Evolutionary conservation across 2,329 filamentous ascomycete species (phyloP).

Genomic region (Trichophyton equinum): DNA sequence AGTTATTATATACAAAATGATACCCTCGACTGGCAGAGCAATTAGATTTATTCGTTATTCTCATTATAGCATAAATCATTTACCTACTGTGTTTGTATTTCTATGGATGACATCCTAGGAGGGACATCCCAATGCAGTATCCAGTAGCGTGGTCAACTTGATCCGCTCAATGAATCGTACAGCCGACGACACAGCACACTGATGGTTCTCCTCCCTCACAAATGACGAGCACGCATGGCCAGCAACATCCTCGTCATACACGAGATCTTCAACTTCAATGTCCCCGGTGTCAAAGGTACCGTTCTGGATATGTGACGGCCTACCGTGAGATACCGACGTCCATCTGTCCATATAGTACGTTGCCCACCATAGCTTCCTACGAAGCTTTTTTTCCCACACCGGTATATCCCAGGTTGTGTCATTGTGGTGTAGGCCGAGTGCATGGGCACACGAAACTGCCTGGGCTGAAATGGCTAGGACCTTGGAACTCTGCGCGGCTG

Average conservation of each 20-base stretch:
- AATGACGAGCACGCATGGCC: neutral
- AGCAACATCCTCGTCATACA: neutral
- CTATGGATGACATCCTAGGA: neutral
- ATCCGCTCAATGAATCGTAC: slow-evolving; percentile 1
- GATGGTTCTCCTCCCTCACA: neutral
- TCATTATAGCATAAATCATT: too few species aligned
- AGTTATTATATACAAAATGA: too few species aligned
- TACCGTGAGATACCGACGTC: slow-evolving; percentile 3
- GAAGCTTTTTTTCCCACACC: neutral
- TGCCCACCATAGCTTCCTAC: slow-evolving; percentile 5
- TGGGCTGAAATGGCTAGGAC: neutral
- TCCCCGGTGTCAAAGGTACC: neutral
- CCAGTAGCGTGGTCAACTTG: neutral
- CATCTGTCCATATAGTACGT: neutral
- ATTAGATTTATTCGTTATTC: too few species aligned
- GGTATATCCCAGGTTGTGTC: slow-evolving; percentile 1
- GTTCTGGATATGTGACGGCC: neutral
- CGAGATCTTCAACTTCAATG: slow-evolving; percentile 4
- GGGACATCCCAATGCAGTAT: neutral
- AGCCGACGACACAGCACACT: neutral
- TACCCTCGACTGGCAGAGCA: too few species aligned
- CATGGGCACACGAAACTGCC: slow-evolving; percentile 3
- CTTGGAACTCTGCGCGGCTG: neutral
- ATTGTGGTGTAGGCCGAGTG: slow-evolving; percentile 4
- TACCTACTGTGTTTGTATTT: too few species aligned